These are phyloP conservation scores for Cerrena zonata DNA, from an alignment of 1,284 basidiomycete species.

Conservation along the genomic window DNA sequence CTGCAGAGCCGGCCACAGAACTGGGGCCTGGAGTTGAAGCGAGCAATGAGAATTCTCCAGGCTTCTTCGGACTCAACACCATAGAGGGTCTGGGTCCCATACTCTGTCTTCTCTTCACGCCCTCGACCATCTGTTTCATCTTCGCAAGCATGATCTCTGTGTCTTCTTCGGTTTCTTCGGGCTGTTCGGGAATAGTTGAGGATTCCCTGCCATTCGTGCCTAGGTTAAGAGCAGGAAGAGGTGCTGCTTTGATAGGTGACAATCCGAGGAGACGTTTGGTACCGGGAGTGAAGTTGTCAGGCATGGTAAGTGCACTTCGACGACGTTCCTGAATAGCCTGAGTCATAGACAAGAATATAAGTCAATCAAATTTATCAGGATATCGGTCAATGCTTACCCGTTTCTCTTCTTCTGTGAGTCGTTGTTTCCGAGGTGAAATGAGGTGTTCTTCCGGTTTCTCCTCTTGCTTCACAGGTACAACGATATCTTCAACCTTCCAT, in stretches of 20 bases:
- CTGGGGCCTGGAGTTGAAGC: no score
- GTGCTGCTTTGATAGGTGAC: slow-evolving; percentile 4
- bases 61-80: slow-evolving; percentile 19
- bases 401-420: slow-evolving; percentile 45
- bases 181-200: slow-evolving; percentile 10
- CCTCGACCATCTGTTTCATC: slow-evolving; percentile 59
- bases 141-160: slow-evolving; percentile 49
- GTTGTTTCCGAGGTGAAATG: slow-evolving; percentile 19
- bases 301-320: slow-evolving; percentile 46
- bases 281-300: slow-evolving; percentile 49
- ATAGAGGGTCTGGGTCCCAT: slow-evolving; percentile 17
- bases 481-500: slow-evolving; percentile 10
- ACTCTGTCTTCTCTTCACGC: slow-evolving; percentile 51
- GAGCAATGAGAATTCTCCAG: slow-evolving; percentile 27
- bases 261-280: slow-evolving; percentile 19
- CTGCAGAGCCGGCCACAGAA: slow-evolving; percentile 8
- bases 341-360: not conserved
- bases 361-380: not conserved
- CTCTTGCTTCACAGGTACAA: slow-evolving; percentile 8
- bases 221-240: slow-evolving; percentile 5
- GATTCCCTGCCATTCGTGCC: slow-evolving; percentile 11
- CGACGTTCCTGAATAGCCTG: slow-evolving; percentile 58
- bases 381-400: slow-evolving; percentile 30
- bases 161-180: slow-evolving; percentile 35
- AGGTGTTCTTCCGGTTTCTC: slow-evolving; percentile 1